Evolutionary conservation across 805 yeast genomes (phyloP), one percentile per base, ranked within the genome.

Genomic region (Monosporozyma solicola): DNA sequence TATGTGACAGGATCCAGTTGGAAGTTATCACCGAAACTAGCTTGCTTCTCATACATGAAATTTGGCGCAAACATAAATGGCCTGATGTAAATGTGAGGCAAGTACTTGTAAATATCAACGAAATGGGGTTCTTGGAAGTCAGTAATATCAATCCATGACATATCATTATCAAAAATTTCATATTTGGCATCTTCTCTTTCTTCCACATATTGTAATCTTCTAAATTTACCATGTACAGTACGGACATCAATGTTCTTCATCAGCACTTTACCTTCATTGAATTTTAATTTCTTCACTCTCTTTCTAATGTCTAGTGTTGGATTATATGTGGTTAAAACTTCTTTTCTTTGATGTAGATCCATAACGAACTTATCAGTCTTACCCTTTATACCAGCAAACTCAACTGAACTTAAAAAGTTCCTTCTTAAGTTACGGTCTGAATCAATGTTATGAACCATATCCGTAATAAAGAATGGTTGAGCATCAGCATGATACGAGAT

Each of bases 401-500:
- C 79, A 16, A 75, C 64, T 33, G 35, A 16, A 9, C 61, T 60
- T 8, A 57, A 41, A 35, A 55, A 56, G 25, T 53, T 55, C 31
- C 57, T 57, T 39, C 54, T 57, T n/a, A 53, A 24, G 13, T 52
- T 46, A 31, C 57, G 57, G 15, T 57, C 55, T 3, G 76, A 67
- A 41, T 73, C 75, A 50, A 69, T 54, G 41, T 71, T 72, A 32
- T 83, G 74, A 61, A 85, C 85, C 24, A 83, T 74, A 66, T 91
- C 95, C 0, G 92, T 75, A 11, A 92, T 71, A 58, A 80, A 87
- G 16, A 94, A 71, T 1, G 96, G 91, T 29, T 80, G 75, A 48
- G 92, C 70, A 52, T 79, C 77, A 43, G 95, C 83, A 56, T 80
- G 83, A 64, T 88, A 92, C 62, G 91, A 87, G 55, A 89, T 84